Percentiles rank a stretch among this genome's conserved stretches.
phyloP scores from a whole-genome alignment of 2,329 filamentous ascomycete genomes.

The Calonectria pseudoreteaudii region DNA sequence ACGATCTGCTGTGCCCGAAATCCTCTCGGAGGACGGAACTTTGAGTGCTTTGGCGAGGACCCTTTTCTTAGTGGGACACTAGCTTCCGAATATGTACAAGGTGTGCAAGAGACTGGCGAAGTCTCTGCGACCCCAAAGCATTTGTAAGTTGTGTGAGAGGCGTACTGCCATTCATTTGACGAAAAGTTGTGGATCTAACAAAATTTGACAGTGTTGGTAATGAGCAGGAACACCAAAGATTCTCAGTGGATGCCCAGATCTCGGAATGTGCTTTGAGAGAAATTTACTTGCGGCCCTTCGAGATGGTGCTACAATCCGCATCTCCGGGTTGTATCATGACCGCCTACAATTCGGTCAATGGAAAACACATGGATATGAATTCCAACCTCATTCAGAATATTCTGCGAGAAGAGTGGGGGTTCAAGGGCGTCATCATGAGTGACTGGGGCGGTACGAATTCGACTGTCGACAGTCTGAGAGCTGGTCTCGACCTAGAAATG shows the following conservation, averaged over 20 bases:
- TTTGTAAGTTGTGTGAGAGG: conserved; percentile 36
- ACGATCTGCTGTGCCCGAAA: conserved; percentile 59
- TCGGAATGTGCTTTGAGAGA: conserved; percentile 37
- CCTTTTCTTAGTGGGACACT: conserved; percentile 56
- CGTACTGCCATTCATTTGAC: too few relatives aligned
- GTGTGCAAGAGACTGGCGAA: conserved; percentile 54
- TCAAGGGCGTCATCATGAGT: conserved; percentile 56
- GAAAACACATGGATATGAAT: conserved; percentile 53
- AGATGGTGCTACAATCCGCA: conserved; percentile 51
- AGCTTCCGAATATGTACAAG: conserved; percentile 54
- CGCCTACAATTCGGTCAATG: conserved; percentile 57
- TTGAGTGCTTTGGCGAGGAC: conserved; percentile 58
- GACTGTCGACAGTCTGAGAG: conserved; percentile 42
- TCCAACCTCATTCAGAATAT: conserved; percentile 49
- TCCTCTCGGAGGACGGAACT: conserved; percentile 60
- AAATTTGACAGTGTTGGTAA: conserved; percentile 46
- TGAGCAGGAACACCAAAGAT: conserved; percentile 44
- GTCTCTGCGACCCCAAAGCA: conserved; percentile 57
- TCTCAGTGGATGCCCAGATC: conserved; percentile 36
- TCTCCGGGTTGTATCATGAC: conserved; percentile 55
- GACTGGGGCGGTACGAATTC: conserved; percentile 54
- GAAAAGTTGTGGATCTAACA: background rate
- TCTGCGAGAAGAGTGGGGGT: conserved; percentile 56
- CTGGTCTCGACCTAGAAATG: conserved; percentile 46
- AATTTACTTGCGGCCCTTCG: conserved; percentile 56